Conservation (phyloP, 1,284 basidiomycete species). For the Amylostereum areolatum region DNA sequence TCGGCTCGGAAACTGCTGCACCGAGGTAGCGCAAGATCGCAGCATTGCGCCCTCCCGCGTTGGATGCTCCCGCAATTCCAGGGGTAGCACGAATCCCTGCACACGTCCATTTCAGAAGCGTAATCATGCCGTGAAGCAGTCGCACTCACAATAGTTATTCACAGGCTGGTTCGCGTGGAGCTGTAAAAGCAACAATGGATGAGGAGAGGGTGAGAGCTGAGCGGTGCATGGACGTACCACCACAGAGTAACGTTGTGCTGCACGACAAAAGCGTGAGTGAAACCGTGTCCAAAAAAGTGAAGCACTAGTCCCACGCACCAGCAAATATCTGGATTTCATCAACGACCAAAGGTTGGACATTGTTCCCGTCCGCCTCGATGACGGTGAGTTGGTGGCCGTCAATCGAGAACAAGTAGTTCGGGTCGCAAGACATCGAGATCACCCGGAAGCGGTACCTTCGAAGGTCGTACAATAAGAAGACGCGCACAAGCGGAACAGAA, state of each 20-base stretch:
- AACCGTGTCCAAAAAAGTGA: conserved; percentile 39
- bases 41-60: neutral
- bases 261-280: conserved; percentile 29
- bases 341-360: conserved; percentile 22
- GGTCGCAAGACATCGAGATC: conserved; percentile 24
- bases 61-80: neutral
- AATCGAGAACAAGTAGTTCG: conserved; percentile 25
- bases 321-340: conserved; percentile 15
- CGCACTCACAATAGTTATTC: neutral
- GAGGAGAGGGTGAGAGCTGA: conserved; percentile 32
- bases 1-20: conserved; percentile 25
- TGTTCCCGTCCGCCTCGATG: conserved; percentile 28
- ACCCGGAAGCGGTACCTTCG: conserved; percentile 30
- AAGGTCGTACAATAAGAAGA: neutral
- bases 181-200: conserved; percentile 29
- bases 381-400: conserved; percentile 28
- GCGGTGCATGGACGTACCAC: conserved; percentile 18
- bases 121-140: neutral
- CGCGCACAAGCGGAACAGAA: conserved; percentile 15
- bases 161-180: conserved; percentile 10
- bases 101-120: neutral
- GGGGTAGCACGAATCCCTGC: conserved; percentile 9
- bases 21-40: conserved; percentile 31
- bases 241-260: conserved; percentile 24
- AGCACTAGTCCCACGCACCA: conserved; percentile 26